phyloP scores from a whole-genome alignment of 23 red algal species.

The Chondrus crispus region DNA sequence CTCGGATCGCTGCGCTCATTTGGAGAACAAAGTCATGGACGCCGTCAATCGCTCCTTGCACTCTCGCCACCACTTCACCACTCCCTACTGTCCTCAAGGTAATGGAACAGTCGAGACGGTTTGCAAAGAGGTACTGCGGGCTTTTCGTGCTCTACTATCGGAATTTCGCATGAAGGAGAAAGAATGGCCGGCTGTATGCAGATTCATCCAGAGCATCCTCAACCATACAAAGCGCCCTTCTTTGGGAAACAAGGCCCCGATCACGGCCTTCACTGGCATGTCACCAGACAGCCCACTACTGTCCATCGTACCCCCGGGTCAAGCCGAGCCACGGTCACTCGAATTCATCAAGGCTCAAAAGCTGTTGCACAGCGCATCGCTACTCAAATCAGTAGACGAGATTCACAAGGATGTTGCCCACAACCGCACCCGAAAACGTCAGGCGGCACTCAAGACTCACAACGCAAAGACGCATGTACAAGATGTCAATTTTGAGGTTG shows the following conservation, averaged over 20 bases:
- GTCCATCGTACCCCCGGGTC: background rate
- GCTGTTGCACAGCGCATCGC: background rate
- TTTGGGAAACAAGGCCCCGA: background rate
- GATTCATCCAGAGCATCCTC: background rate
- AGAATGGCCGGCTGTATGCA: background rate
- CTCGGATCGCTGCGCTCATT: slow-evolving; percentile 6
- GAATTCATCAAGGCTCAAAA: background rate
- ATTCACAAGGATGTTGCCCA: slow-evolving; percentile 5
- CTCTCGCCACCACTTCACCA: background rate
- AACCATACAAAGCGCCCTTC: background rate
- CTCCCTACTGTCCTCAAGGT: background rate
- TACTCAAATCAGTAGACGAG: background rate
- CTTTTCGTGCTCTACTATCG: background rate
- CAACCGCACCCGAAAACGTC: background rate
- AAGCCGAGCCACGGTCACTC: background rate
- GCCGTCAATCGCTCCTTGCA: background rate
- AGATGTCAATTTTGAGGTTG: background rate
- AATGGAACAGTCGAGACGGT: slow-evolving; percentile 10
- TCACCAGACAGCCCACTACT: background rate
- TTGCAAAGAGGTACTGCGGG: slow-evolving; percentile 2
- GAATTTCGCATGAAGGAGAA: background rate
- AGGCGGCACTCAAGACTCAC: background rate
- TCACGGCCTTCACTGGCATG: background rate
- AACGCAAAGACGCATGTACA: slow-evolving; percentile 13
- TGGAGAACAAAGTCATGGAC: background rate